phyloP scores from a whole-genome alignment of 176 grass and related monocot species.

The Panicum miliaceum region DNA sequence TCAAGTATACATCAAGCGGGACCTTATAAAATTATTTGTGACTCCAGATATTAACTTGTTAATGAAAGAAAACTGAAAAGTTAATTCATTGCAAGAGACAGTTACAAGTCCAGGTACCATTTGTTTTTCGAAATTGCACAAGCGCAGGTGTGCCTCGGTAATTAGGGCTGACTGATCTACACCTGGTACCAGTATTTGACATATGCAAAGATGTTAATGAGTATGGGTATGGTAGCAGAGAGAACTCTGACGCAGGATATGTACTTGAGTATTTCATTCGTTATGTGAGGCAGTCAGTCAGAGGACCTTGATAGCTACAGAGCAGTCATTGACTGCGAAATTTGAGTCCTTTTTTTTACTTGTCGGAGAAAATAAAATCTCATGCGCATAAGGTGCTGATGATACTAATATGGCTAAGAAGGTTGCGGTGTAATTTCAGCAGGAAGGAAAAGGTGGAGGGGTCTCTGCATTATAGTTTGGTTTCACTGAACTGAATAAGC shows the following conservation, averaged over 20 bases:
- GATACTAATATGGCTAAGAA: not conserved
- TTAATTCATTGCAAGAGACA: not conserved
- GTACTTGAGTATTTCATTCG: not conserved
- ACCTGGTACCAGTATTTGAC: not conserved
- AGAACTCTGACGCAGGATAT: not conserved
- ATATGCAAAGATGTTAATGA: not conserved
- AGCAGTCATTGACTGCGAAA: not conserved
- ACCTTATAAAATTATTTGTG: not conserved
- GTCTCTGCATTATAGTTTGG: not conserved
- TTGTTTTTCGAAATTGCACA: not conserved
- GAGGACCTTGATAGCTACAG: not conserved
- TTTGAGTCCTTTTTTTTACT: not conserved
- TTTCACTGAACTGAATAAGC: not conserved
- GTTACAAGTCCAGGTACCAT: not conserved
- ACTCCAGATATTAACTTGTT: not conserved
- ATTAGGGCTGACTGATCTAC: not conserved
- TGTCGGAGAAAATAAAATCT: not conserved
- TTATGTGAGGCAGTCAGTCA: not conserved
- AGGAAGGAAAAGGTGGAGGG: not conserved
- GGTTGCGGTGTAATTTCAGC: not conserved
- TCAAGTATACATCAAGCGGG: not conserved
- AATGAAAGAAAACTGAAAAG: not conserved
- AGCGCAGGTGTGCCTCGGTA: not conserved
- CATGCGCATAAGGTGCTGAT: not conserved
- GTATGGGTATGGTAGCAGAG: not conserved